Evolutionary conservation across 2,329 filamentous ascomycete genomes (phyloP), one percentile per base, ranked within the genome.

Genomic region (Fusarium dimerum): DNA sequence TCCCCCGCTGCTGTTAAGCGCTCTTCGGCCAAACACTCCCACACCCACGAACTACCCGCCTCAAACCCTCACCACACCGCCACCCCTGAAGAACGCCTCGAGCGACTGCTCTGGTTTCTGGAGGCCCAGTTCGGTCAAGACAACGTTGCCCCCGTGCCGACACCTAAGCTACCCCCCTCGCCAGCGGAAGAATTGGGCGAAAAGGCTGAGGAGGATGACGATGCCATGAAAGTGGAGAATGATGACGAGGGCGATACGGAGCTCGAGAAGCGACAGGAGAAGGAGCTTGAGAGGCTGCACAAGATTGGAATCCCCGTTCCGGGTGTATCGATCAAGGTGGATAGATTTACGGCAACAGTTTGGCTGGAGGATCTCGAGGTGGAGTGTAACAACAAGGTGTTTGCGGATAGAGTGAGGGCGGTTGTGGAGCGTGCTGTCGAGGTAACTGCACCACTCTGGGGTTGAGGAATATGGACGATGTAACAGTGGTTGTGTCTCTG

Each of bases 361-460:
- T 97, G 93, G 92, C 76, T 99, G 39, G 94, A 97, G 78, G 85
- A 89, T 61, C 73, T 97, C 42, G 91, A 96, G 63, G 89, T 99
- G 5, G 94, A 97, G 72, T 95, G 91, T 70, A 76, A 76, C 49
- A 91, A 91, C 59, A 84, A 85, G 57, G 84, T 90, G 16, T 83
- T 96, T 66, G 86, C 86, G 43, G 93, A 96, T 70, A 81, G 94
- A 52, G 90, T 99, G 6, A 83, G 88, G 62, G 91, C 90, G 1
- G 91, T 99, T 9, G 89, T 97, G 11, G 93, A 97, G 71, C 81
- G 92, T 60, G 92, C 89, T 1, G 87, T 93, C 3, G 92, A 97
- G 76, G 89, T 92, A 26, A 90, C 92, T 13, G 89, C 89, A 43
- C 88, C 89, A 43, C 78, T 94, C 13, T 87, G 83, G 83, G 78